Conservation (phyloP, 179 eudicot genomes). For the Heliamphora pulchella region DNA sequence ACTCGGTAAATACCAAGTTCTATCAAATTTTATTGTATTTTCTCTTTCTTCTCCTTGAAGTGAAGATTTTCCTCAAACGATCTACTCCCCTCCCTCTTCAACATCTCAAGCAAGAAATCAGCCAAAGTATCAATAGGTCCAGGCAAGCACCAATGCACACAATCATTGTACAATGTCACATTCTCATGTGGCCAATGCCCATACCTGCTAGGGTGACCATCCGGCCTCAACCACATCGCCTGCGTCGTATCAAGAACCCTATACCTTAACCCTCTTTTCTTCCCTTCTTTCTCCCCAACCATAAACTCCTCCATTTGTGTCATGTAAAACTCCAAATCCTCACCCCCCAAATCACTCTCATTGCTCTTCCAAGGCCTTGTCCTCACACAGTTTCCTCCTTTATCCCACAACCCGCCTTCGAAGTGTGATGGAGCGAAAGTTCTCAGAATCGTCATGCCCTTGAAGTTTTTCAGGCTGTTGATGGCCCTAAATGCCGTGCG, state of each 20-base stretch:
- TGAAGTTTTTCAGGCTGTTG: neutral
- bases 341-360: neutral
- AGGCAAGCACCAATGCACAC: constrained; percentile 76
- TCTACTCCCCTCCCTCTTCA: constrained; percentile 23
- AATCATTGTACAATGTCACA: constrained; percentile 44
- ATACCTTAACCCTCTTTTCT: neutral
- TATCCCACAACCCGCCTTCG: neutral
- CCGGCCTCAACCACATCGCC: constrained; percentile 10
- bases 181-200: constrained; percentile 20
- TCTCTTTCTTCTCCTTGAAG: no score
- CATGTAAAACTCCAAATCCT: constrained; percentile 1
- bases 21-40: no score
- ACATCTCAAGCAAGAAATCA: constrained; percentile 57
- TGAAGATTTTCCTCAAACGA: no score
- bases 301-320: constrained; percentile 11
- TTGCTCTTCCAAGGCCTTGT: neutral
- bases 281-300: constrained; percentile 7
- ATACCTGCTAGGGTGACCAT: constrained; percentile 24
- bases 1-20: no score
- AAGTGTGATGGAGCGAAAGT: constrained; percentile 5
- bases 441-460: constrained; percentile 12
- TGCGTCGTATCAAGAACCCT: neutral
- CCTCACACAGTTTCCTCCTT: neutral
- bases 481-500: neutral
- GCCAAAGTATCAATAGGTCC: constrained; percentile 67